Base-by-base conservation (phyloP, 202 grass and related monocot genomes). In the Digitaria exilis region DNA sequence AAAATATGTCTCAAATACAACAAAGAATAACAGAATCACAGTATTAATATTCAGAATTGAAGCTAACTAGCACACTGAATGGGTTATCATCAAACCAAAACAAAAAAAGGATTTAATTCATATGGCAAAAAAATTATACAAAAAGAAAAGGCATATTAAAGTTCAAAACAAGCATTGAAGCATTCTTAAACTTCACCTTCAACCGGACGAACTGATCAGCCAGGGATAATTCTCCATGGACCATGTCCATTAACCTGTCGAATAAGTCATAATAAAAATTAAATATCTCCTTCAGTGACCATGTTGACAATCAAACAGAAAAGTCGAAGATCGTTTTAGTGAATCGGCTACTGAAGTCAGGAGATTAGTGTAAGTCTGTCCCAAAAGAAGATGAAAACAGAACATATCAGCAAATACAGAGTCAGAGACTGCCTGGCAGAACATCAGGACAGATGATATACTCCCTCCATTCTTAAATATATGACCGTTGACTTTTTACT, bases 181-280 rank as follows among this genome's bases (percentile, higher is more conserved):
- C 29, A 65, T 65, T 82, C 59, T 78, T 21, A 41, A 59, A 82
- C 65, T 79, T 86, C 44, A 93, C 96, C 91, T 98, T 95, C 67
- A 96, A 80, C 84, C 66, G 90, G 39, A 84, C 57, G 55, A 98
- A 94, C 73, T 96, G 93, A 87, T 98, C 96, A 35, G 89, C 87
- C 31, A 98, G 83, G 86, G 89, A 96, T 73, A 96, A 88, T 78
- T 96, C 93, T 85, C 95, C 83, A n/a, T 91, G 89, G 77, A 98
- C 84, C 93, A 98, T 85, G 88, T 96, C 91, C 93, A 98, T 90
- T 88, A 98, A 87, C 83, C 96, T 98, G 68, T 31, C 64, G 2
- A 68, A 87, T 62, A 87, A 88, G 49, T 18, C 85, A 77, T 73
- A 69, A 73, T 65, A 87, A 89, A 83, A 69, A 69, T 59, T 39